These are phyloP conservation scores for Elsinoe batatas DNA, from an alignment of 2,329 filamentous ascomycete genomes.

Conservation along the genomic window DNA sequence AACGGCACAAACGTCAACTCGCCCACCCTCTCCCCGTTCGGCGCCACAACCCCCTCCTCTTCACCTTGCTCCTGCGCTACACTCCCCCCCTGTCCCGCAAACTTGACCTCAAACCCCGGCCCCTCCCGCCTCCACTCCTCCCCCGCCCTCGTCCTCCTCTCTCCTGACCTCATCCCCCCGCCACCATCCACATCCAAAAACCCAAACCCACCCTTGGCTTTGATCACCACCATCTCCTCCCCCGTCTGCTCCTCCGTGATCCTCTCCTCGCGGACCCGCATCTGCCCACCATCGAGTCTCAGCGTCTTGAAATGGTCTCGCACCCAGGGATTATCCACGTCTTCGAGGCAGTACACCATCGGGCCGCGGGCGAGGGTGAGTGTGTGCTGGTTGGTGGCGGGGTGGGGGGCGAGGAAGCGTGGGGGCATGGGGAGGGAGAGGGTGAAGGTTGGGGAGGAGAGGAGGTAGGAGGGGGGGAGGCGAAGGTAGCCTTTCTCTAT, in stretches of 20 bases:
- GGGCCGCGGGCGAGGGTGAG: slow-evolving; percentile 47
- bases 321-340: slow-evolving; percentile 48
- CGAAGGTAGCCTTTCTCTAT: slow-evolving; percentile 42
- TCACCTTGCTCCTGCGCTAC: neutral
- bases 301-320: slow-evolving; percentile 45
- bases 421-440: slow-evolving; percentile 40
- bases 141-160: neutral
- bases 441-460: slow-evolving; percentile 33
- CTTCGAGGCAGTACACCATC: slow-evolving; percentile 52
- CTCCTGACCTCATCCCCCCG: neutral
- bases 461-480: slow-evolving; percentile 34
- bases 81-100: neutral
- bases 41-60: neutral
- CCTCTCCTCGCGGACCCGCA: neutral
- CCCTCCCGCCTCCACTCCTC: neutral
- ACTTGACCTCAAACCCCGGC: neutral
- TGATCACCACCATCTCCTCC: slow-evolving; percentile 23
- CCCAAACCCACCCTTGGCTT: neutral
- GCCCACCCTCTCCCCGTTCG: slow-evolving; percentile 13
- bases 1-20: slow-evolving; percentile 46
- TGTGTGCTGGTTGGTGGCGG: slow-evolving; percentile 46
- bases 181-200: neutral
- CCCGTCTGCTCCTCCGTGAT: slow-evolving; percentile 16
- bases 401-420: slow-evolving; percentile 44
- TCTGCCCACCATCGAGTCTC: slow-evolving; percentile 14